These are phyloP conservation scores for Houttuynia cordata DNA, from an alignment of 164 flowering plant genomes.

Conservation along the genomic window DNA sequence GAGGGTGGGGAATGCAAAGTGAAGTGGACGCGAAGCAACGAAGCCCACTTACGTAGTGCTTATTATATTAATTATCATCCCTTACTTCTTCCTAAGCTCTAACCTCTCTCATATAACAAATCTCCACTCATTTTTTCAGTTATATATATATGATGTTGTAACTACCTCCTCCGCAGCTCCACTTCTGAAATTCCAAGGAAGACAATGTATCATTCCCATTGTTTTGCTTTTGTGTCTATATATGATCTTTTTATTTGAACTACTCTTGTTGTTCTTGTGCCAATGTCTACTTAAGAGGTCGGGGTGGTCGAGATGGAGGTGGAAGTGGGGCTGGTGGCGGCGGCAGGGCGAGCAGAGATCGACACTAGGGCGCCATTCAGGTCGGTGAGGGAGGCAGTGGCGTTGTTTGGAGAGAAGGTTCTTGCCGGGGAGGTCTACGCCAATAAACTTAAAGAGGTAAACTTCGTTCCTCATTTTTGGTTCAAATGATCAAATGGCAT, in stretches of 20 bases:
- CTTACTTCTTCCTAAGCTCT: background rate
- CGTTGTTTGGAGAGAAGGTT: constrained; percentile 68
- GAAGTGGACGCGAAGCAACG: constrained; percentile 94
- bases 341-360: constrained; percentile 43
- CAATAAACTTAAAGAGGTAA: constrained; percentile 58
- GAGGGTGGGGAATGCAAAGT: constrained; percentile 20
- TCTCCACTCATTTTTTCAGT: background rate
- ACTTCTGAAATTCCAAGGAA: background rate
- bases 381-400: constrained; percentile 71
- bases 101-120: background rate
- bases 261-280: background rate
- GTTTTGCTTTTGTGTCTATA: background rate
- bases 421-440: constrained; percentile 61
- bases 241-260: background rate
- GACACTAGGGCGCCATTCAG: constrained; percentile 60
- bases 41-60: constrained; percentile 21
- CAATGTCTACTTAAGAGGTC: background rate
- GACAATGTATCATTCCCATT: background rate
- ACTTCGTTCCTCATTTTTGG: background rate
- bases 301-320: constrained; percentile 10
- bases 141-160: background rate
- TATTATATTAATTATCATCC: constrained; percentile 5
- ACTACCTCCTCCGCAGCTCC: too few relatives aligned
- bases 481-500: too few relatives aligned
- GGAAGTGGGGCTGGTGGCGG: constrained; percentile 21